Conservation (phyloP, 176 grass and related monocot genomes). For the Hordeum marinum region DNA sequence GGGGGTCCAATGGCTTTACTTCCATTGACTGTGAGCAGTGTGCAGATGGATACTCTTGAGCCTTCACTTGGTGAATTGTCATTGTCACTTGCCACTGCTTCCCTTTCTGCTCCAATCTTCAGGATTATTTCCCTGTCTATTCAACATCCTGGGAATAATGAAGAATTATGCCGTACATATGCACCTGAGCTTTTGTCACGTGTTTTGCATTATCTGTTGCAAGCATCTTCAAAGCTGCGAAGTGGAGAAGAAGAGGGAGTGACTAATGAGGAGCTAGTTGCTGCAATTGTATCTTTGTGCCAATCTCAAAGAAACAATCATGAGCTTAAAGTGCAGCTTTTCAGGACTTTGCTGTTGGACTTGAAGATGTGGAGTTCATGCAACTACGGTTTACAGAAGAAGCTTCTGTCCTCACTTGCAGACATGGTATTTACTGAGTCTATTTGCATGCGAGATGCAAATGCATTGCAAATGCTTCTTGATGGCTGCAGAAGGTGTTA, state of each 20-base stretch:
- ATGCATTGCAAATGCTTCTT: constrained; percentile 96
- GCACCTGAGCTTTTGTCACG: constrained; percentile 80
- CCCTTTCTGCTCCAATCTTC: constrained; percentile 85
- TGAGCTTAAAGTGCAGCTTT: constrained; percentile 85
- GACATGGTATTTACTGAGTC: constrained; percentile 97
- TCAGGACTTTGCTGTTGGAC: constrained; percentile 83
- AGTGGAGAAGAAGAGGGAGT: constrained; percentile 40
- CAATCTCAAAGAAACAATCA: constrained; percentile 88
- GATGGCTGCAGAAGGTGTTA: constrained; percentile 97
- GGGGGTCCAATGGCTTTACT: constrained; percentile 94
- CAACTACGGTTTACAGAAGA: constrained; percentile 94
- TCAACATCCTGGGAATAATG: constrained; percentile 92
- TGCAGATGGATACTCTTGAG: constrained; percentile 85
- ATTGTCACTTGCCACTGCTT: constrained; percentile 46
- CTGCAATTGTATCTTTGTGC: constrained; percentile 80
- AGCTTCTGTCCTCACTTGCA: constrained; percentile 97
- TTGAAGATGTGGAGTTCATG: constrained; percentile 95
- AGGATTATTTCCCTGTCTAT: constrained; percentile 85
- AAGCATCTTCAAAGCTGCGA: constrained; percentile 60
- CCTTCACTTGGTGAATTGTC: constrained; percentile 57
- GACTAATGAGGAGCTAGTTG: constrained; percentile 82
- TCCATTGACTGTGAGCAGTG: constrained; percentile 88
- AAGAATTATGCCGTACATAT: constrained; percentile 79
- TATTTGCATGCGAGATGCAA: constrained; percentile 83
- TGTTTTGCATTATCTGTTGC: constrained; percentile 76